Percentiles rank a stretch among this genome's conserved stretches.
Conservation (phyloP, 768 basidiomycete genomes). For the Crepidotus variabilis region DNA sequence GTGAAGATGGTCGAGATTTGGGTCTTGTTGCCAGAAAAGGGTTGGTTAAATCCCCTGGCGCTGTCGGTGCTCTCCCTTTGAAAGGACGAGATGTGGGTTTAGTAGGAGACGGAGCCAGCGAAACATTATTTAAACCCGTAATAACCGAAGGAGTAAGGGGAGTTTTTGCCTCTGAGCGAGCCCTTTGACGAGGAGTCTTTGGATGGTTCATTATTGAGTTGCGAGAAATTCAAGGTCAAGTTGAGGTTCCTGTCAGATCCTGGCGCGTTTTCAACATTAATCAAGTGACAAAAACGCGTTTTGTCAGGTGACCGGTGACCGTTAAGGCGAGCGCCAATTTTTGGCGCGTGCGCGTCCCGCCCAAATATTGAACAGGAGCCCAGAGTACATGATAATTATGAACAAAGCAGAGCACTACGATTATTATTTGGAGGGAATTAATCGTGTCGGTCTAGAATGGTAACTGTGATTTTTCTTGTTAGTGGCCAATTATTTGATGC, state of each 20-base stretch:
- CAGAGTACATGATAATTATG: too few species aligned
- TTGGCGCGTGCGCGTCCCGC: too few species aligned
- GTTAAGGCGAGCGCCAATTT: background rate
- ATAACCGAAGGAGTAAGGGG: conserved; percentile 46
- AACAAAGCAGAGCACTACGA: too few species aligned
- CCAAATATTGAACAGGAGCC: too few species aligned
- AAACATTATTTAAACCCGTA: conserved; percentile 36
- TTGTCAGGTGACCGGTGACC: background rate
- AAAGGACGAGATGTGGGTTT: conserved; percentile 21
- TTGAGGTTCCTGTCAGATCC: background rate
- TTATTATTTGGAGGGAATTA: too few species aligned
- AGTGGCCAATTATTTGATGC: too few species aligned
- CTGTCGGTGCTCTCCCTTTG: conserved; percentile 17
- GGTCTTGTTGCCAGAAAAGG: conserved; percentile 50
- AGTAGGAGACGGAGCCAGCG: conserved; percentile 30
- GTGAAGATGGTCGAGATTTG: conserved; percentile 53
- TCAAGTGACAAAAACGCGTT: conserved; percentile 10
- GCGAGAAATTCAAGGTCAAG: too few species aligned
- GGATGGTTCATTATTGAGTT: conserved; percentile 22
- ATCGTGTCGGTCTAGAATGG: too few species aligned
- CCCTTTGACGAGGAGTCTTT: conserved; percentile 45
- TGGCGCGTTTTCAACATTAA: conserved; percentile 12
- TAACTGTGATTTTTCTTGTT: too few species aligned
- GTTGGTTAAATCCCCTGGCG: conserved; percentile 50
- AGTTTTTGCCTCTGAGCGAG: conserved; percentile 48